Conservation (phyloP, 2,329 filamentous ascomycete genomes). For the Pezicula carpinea region DNA sequence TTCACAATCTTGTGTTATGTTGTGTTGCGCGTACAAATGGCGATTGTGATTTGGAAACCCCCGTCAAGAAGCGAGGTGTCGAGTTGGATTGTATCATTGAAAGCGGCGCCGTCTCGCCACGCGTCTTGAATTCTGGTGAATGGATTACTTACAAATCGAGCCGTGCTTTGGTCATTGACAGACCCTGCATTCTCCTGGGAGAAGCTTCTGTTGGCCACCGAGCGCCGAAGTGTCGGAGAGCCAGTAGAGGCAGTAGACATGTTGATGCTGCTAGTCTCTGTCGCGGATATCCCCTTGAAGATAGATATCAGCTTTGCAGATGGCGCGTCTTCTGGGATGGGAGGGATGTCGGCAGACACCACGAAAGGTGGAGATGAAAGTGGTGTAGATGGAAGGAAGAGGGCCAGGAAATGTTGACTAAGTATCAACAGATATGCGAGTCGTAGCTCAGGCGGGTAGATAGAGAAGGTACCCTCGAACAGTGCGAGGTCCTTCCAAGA, state of each 20-base stretch:
- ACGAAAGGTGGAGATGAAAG: slow-evolving; percentile 18
- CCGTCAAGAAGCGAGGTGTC: no score
- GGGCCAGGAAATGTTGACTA: slow-evolving; percentile 17
- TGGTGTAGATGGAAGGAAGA: slow-evolving; percentile 10
- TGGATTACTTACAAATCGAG: slow-evolving; percentile 28
- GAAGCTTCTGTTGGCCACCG: slow-evolving; percentile 28
- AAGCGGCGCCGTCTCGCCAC: no score
- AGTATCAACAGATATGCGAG: slow-evolving; percentile 22
- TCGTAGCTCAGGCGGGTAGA: slow-evolving; percentile 24
- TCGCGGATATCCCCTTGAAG: slow-evolving; percentile 6
- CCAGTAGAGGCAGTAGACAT: slow-evolving; percentile 40
- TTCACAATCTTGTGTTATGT: no score
- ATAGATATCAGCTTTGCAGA: slow-evolving; percentile 12
- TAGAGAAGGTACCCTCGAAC: slow-evolving; percentile 23
- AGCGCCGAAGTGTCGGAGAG: slow-evolving; percentile 37
- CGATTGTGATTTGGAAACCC: not conserved
- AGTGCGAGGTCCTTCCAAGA: slow-evolving; percentile 8
- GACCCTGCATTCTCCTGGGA: slow-evolving; percentile 31
- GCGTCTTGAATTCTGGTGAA: no score
- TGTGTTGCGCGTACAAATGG: not conserved
- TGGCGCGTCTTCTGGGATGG: slow-evolving; percentile 10
- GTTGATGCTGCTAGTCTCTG: slow-evolving; percentile 28
- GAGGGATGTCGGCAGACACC: slow-evolving; percentile 23
- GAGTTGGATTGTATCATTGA: no score
- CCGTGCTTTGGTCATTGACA: slow-evolving; percentile 18